These are phyloP conservation scores for Salix suchowensis DNA, from an alignment of 345 rosid species.

Conservation along the genomic window DNA sequence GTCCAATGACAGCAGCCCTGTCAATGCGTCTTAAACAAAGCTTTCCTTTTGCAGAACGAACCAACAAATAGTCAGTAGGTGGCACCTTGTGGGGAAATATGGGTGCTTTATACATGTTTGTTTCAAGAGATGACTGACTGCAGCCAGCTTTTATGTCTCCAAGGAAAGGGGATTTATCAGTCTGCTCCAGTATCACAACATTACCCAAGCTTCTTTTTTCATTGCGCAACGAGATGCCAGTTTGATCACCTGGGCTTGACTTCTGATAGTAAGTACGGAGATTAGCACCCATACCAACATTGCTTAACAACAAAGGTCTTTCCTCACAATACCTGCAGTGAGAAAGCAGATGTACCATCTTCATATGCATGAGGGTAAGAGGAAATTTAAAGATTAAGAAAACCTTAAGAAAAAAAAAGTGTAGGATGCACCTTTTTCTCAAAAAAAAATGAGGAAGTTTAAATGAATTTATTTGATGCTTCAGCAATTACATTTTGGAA, in stretches of 20 bases:
- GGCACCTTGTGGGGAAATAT: conserved; percentile 77
- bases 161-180: conserved; percentile 93
- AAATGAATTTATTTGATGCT: too few relatives aligned
- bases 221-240: conserved; percentile 44
- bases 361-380: neutral
- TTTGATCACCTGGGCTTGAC: conserved; percentile 68
- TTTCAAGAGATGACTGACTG: conserved; percentile 79
- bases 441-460: too few relatives aligned
- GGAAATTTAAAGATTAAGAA: neutral
- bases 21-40: conserved; percentile 88
- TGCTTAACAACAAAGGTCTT: conserved; percentile 83
- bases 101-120: conserved; percentile 96
- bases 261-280: conserved; percentile 90
- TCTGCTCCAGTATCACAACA: conserved; percentile 65
- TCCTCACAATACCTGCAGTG: conserved; percentile 85
- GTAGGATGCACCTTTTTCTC: neutral
- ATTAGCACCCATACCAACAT: conserved; percentile 95
- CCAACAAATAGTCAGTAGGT: conserved; percentile 79
- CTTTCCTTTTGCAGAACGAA: conserved; percentile 94
- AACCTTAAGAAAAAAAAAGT: neutral
- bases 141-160: conserved; percentile 82
- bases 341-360: neutral
- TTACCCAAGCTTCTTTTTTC: conserved; percentile 65
- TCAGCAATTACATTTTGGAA: too few relatives aligned
- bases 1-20: conserved; percentile 83